Base-by-base conservation (phyloP, 225 moss, liverwort and hornwort genomes). In the Anthoceros angustus region DNA sequence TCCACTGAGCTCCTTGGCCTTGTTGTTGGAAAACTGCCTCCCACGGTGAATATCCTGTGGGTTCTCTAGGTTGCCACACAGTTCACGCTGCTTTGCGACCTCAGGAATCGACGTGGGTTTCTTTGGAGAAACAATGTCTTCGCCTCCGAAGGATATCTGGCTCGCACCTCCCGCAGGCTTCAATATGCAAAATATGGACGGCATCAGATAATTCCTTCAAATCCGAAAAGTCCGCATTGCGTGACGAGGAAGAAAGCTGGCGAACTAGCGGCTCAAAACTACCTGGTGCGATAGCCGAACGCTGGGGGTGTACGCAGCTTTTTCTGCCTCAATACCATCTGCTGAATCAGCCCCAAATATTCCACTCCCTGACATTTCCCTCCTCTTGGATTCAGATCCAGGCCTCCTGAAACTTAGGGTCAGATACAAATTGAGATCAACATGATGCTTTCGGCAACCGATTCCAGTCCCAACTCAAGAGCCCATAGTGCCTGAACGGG, bases 141-240 rank as follows among this genome's bases (percentile, higher is more conserved):
- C 86, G 14, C 88, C 88, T 66, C 95, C 95, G 41, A 95, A 91
- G 50, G 86, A 83, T 42, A 95, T 91, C 74, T 95, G 95, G 65
- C 95, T 95, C 2, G 86, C 82, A 76, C 91, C 91, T 3, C 95
- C 95, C 39, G 91, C 95, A 42, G 95, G 91, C 95, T 95, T 86
- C 41, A 45, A 72, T 5, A 67, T 49, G 43, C 9, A 39, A 15
- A 38, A 8, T 24, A 18, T 6, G 23, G 11, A 48, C 11, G 39
- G 55, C 1, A 42, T 32, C 6, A 25, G 15, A 64, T 12, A 38
- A 63, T 23, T 15, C 24, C 23, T 63, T 24, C 2, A 16, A 23
- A 38, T 24, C 7, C 12, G 24, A 38, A 9, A 41, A 42, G 0
- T 18, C 46, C 40, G 41, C 5, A 24, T 39, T 66, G 26, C 10